These are phyloP conservation scores for Gillenia trifoliata DNA, from an alignment of 306 rosid genomes.

Conservation along the genomic window DNA sequence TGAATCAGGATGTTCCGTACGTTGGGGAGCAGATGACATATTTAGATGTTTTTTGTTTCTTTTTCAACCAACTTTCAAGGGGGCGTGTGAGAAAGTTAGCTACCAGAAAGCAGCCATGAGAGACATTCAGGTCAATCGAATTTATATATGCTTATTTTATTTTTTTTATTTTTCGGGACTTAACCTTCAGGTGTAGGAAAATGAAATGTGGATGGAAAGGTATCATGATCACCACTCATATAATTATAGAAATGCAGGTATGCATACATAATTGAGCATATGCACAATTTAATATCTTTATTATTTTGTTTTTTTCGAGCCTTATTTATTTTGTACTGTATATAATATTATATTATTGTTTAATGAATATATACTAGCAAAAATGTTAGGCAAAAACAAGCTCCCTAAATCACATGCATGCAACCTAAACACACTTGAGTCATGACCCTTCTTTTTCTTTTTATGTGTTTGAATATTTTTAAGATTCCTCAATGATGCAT, in stretches of 20 bases:
- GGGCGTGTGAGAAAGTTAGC: conserved; percentile 23
- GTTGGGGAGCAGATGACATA: not conserved
- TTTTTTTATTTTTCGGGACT: not conserved
- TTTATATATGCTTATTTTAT: not conserved
- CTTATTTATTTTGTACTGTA: not conserved
- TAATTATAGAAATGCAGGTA: not conserved
- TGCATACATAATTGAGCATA: not conserved
- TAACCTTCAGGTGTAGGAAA: too few relatives aligned
- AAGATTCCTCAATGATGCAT: not conserved
- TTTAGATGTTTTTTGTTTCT: not conserved
- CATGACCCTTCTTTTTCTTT: not conserved
- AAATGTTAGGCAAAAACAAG: not conserved
- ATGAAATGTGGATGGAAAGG: too few relatives aligned
- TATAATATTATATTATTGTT: not conserved
- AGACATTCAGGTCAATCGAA: not conserved
- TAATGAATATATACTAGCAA: not conserved
- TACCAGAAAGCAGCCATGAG: not conserved
- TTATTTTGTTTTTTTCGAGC: too few relatives aligned
- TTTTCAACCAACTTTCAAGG: conserved; percentile 25
- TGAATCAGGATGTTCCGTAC: not conserved
- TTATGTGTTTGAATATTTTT: too few relatives aligned
- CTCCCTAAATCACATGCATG: conserved; percentile 2
- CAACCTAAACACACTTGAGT: not conserved
- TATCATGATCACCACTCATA: not conserved
- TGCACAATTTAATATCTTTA: not conserved